Percentiles rank a stretch among this genome's conserved stretches.
These are phyloP conservation scores for Geotrichum siamense DNA, from an alignment of 1,139 yeast genomes.

Conservation along the genomic window DNA sequence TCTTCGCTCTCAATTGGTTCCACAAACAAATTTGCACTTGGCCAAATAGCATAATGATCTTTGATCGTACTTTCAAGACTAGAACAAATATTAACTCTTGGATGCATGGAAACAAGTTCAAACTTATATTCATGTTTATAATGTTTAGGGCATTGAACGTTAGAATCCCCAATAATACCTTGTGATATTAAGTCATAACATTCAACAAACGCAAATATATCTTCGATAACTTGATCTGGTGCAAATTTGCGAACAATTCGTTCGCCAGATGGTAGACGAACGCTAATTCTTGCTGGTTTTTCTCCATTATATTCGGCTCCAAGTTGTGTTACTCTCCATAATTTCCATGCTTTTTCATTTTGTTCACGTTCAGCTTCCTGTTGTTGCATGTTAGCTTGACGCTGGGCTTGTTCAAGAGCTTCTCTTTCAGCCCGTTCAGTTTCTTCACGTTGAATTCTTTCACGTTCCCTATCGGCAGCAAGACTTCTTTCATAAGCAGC, in stretches of 20 bases:
- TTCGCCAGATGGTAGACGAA: constrained; percentile 54
- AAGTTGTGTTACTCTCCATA: constrained; percentile 24
- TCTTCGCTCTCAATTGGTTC: constrained; percentile 41
- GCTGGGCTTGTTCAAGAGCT: constrained; percentile 21
- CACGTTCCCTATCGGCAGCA: constrained; percentile 46
- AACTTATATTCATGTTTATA: constrained; percentile 43
- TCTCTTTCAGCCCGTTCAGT: constrained; percentile 27
- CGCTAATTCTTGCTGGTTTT: constrained; percentile 37
- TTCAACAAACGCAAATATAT: constrained; percentile 61
- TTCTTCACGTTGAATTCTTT: constrained; percentile 35
- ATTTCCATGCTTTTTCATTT: constrained; percentile 26
- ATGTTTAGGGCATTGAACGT: constrained; percentile 31
- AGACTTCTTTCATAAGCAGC: constrained; percentile 67
- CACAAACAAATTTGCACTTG: constrained; percentile 53
- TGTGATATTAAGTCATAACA: constrained; percentile 28
- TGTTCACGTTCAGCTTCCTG: constrained; percentile 18
- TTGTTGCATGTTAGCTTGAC: constrained; percentile 16
- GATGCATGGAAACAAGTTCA: constrained; percentile 49
- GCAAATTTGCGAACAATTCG: constrained; percentile 52
- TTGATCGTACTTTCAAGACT: constrained; percentile 31
- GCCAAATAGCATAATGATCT: constrained; percentile 45
- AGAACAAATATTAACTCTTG: constrained; percentile 42
- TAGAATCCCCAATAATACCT: constrained; percentile 4
- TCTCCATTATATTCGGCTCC: constrained; percentile 15
- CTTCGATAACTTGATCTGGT: constrained; percentile 45